Evolutionary conservation across 805 yeast species (phyloP), one percentile per base, ranked within the genome.

Genomic region (Metschnikowia sp.): DNA sequence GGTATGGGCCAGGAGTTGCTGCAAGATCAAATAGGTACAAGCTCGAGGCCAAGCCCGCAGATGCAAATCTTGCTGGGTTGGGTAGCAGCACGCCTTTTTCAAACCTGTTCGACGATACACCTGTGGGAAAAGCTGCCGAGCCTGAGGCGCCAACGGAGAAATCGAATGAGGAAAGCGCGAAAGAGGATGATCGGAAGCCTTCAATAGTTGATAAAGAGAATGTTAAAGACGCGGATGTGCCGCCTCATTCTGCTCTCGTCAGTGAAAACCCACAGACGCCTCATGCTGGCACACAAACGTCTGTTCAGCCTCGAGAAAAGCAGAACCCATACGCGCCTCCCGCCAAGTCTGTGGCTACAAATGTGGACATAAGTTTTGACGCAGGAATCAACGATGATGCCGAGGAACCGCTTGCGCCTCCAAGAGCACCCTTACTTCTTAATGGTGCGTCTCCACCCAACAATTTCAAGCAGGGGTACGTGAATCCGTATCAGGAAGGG

Each of bases 301-400:
- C 8, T 9, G n/a, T 18, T 19, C 19, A 19, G 5, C 26, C 37
- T 13, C 15, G 26, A 22, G 48, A 26, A 13, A 45, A 26, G 22
- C 44, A 37, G 15, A 45, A 45, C 37, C 48, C 44, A 3, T 45
- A 45, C 15, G 44, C 48, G 10, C 48, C 48, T 11, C 33, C 31
- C n/a, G 31, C 29, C 9, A 37, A 22, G 38, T 34, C 48, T 11
- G 40, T n/a, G 28, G 28, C 34, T 26, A 45, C 61, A 3, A 67
- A 68, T 42, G 52, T 67, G 13, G 73, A 69, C 42, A 65, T 63
- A 26, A 65, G 70, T 37, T 69, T 65, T 49, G 71, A 68, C 32
- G 52, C 50, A 10, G 59, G 53, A 8, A 29, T 18, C n/a, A 48
- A 45, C 9, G 44, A 45, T 8, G 55, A 50, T 10, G 31, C 40